A percentile compares a stretch with the other conserved stretches of the same genome.
These are phyloP conservation scores for Ceriops decandra DNA, from an alignment of 345 rosid species.

Conservation along the genomic window DNA sequence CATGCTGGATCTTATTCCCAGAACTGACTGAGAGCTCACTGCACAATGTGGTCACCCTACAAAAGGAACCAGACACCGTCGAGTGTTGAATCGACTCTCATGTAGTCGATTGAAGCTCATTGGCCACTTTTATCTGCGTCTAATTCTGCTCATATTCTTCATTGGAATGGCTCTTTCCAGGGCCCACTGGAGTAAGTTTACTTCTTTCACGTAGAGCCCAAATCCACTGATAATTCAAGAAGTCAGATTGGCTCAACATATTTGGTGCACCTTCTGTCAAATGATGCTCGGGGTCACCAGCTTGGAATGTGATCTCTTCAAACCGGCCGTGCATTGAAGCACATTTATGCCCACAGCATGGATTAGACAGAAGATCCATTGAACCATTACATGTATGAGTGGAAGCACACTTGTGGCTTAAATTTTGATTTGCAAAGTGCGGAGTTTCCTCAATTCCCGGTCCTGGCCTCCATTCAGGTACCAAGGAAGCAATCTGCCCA, in stretches of 20 bases:
- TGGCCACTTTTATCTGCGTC: constrained; percentile 21
- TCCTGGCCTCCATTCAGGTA: constrained; percentile 74
- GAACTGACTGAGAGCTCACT: too few relatives aligned
- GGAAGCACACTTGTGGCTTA: constrained; percentile 64
- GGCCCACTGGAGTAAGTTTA: constrained; percentile 58
- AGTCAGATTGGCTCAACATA: constrained; percentile 23
- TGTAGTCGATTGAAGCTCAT: constrained; percentile 18
- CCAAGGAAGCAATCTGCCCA: constrained; percentile 74
- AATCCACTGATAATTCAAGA: constrained; percentile 38
- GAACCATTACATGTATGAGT: constrained; percentile 71
- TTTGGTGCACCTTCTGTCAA: constrained; percentile 31
- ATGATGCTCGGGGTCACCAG: constrained; percentile 41
- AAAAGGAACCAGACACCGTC: constrained; percentile 30
- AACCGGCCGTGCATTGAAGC: constrained; percentile 82
- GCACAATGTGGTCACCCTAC: too few relatives aligned
- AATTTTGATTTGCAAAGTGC: constrained; percentile 39
- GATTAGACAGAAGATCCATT: constrained; percentile 42
- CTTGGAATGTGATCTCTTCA: constrained; percentile 68
- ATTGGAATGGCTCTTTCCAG: constrained; percentile 52
- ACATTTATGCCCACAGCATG: constrained; percentile 53
- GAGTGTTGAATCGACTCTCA: constrained; percentile 27
- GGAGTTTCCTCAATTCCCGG: constrained; percentile 66
- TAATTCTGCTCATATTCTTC: constrained; percentile 43
- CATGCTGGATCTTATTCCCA: too few relatives aligned
- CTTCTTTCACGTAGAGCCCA: constrained; percentile 79